Evolutionary conservation across 2,329 filamentous ascomycete species (phyloP), one percentile per base, ranked within the genome.

Genomic region (Colletotrichum liriopes): DNA sequence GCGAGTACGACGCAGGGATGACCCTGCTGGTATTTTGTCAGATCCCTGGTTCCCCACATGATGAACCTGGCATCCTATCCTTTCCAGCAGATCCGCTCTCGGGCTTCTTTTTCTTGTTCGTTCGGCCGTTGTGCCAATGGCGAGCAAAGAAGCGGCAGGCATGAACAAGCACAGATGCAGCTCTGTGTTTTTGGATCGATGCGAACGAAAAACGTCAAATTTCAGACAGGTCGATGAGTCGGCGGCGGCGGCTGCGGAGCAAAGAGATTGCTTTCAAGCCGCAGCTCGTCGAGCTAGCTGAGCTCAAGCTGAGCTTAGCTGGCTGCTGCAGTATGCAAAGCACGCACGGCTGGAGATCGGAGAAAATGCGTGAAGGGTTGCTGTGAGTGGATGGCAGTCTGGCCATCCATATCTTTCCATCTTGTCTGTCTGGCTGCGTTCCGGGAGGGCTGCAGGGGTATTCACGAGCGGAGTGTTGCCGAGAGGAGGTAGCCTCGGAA

Each of bases 21-120:
- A 26, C 59, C 73, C 74, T 77, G 76, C 63, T 76, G 62, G 72
- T 76, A 73, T 74, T 77, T 76, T 76, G 74, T 64, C 67, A 59
- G 55, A 72, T 73, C 75, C 74, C 67, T 74, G 74, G 67, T 70
- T 75, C 74, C 74, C 76, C 75, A 74, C 77, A 74, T 69, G 73
- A 76, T 73, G 75, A 67, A 65, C 76, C 67, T 67, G 64, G 67
- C 47, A 65, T 65, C 59, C 66, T 72, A 72, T 70, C 66, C 65
- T 73, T 72, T 66, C 68, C 67, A 74, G 75, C 60, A 66, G 75
- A 77, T 77, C 74, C 68, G 74, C 70, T 47, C 74, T 73, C 74
- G 74, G 68, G 74, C 56, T 73, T 65, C 64, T 62, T 52, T 65
- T 65, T 69, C 54, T 47, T 41, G 35, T 58, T 68, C 26, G 12